These are phyloP conservation scores for Colletotrichum costaricense DNA, from an alignment of 2,329 filamentous ascomycete species.

Conservation along the genomic window DNA sequence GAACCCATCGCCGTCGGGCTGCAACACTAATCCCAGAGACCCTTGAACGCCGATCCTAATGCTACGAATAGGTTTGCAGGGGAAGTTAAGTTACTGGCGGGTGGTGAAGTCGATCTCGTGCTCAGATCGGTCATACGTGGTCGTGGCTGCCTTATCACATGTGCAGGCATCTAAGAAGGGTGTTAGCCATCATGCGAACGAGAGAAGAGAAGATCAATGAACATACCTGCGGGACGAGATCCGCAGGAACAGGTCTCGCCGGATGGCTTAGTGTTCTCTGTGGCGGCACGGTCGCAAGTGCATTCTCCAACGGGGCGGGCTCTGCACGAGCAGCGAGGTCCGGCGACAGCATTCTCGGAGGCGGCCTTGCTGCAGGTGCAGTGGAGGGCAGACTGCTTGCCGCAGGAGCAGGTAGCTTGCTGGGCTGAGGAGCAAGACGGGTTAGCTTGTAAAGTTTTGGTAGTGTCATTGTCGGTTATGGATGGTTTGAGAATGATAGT, in stretches of 20 bases:
- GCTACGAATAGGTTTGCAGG: neutral
- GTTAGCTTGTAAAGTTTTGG: slow-evolving; percentile 10
- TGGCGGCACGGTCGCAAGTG: slow-evolving; percentile 79
- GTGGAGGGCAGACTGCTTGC: slow-evolving; percentile 85
- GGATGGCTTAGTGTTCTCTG: slow-evolving; percentile 73
- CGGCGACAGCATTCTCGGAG: slow-evolving; percentile 78
- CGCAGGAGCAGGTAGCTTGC: slow-evolving; percentile 86
- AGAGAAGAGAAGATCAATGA: neutral
- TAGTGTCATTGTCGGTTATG: neutral
- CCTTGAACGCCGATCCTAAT: neutral
- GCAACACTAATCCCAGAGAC: neutral
- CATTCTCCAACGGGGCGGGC: slow-evolving; percentile 83
- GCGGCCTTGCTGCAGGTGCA: slow-evolving; percentile 85
- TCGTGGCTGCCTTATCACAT: slow-evolving; percentile 79
- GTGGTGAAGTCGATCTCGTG: slow-evolving; percentile 92
- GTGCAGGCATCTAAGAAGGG: slow-evolving; percentile 72
- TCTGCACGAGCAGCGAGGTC: slow-evolving; percentile 85
- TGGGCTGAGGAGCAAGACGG: slow-evolving; percentile 55
- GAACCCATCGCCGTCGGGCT: too few species aligned
- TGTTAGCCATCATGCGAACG: neutral
- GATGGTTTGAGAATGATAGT: neutral
- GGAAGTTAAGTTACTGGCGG: slow-evolving; percentile 13
- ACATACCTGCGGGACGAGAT: slow-evolving; percentile 75
- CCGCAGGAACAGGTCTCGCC: slow-evolving; percentile 82
- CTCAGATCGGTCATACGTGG: slow-evolving; percentile 67